Percentiles rank a stretch among this genome's conserved stretches.
These are phyloP conservation scores for Dendrocalamus latiflorus DNA, from an alignment of 202 grass and related monocot genomes.

Conservation along the genomic window DNA sequence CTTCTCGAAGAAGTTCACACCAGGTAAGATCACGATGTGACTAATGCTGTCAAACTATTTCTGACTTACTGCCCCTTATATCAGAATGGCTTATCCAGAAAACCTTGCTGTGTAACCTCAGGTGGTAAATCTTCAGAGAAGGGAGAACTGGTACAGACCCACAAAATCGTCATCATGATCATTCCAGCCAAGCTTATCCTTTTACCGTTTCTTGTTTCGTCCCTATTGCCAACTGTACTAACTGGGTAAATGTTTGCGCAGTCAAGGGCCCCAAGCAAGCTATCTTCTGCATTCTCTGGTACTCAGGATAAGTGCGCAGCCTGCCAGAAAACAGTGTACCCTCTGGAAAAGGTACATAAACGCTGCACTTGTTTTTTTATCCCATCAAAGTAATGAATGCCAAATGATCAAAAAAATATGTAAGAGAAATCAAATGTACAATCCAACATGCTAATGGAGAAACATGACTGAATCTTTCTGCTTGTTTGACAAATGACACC, in stretches of 20 bases:
- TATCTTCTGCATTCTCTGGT: conserved; percentile 68
- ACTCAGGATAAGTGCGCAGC: conserved; percentile 84
- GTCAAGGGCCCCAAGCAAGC: conserved; percentile 77
- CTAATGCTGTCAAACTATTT: neutral
- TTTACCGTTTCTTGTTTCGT: neutral
- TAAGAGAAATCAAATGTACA: neutral
- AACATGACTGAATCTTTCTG: neutral
- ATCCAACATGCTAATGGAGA: neutral
- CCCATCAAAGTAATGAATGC: neutral
- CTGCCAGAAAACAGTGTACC: conserved; percentile 89
- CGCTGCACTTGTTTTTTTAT: neutral
- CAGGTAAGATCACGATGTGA: conserved; percentile 32
- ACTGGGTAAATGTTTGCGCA: conserved; percentile 32
- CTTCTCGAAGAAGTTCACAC: conserved; percentile 84
- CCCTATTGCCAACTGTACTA: neutral
- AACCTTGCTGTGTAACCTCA: conserved; percentile 12
- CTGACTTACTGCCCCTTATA: neutral
- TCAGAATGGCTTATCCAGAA: neutral
- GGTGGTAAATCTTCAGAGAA: conserved; percentile 48
- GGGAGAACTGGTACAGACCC: conserved; percentile 47
- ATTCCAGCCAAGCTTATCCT: neutral
- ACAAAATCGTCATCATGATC: neutral
- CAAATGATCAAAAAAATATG: neutral
- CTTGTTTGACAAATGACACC: neutral
- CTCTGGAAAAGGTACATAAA: conserved; percentile 74